These are phyloP conservation scores for Populus trichocarpa DNA, from an alignment of 441 rosid species.

Conservation along the genomic window DNA sequence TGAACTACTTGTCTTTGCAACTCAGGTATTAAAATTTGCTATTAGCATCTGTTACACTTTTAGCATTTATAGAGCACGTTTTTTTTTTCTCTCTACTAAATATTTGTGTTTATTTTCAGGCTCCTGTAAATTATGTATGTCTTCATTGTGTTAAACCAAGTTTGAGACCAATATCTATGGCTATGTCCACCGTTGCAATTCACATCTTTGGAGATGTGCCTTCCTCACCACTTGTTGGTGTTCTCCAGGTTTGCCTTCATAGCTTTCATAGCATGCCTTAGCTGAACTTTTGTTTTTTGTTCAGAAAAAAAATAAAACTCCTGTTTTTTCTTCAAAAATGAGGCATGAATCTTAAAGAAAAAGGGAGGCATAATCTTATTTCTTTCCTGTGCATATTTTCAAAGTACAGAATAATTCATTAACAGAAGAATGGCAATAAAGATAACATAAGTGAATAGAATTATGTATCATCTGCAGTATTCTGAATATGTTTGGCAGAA, in stretches of 20 bases:
- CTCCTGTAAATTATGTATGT: constrained; percentile 51
- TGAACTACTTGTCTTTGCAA: constrained; percentile 85
- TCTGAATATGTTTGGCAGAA: background rate
- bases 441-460: background rate
- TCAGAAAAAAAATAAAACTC: background rate
- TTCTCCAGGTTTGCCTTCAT: constrained; percentile 42
- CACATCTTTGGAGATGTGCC: constrained; percentile 69
- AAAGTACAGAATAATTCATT: background rate
- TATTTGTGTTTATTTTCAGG: constrained; percentile 26
- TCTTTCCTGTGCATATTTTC: background rate
- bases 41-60: background rate
- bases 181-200: constrained; percentile 55
- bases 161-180: constrained; percentile 59
- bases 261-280: background rate
- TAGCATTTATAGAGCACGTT: background rate
- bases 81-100: background rate
- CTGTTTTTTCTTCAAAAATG: background rate
- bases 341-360: background rate
- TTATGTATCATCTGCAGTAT: background rate
- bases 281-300: background rate
- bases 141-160: constrained; percentile 64
- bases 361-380: background rate
- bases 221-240: constrained; percentile 61
- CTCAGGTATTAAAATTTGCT: constrained; percentile 51
- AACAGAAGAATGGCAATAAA: background rate